Conservation (phyloP, 2,329 filamentous ascomycete species). For the Dothidotthia symphoricarpi region DNA sequence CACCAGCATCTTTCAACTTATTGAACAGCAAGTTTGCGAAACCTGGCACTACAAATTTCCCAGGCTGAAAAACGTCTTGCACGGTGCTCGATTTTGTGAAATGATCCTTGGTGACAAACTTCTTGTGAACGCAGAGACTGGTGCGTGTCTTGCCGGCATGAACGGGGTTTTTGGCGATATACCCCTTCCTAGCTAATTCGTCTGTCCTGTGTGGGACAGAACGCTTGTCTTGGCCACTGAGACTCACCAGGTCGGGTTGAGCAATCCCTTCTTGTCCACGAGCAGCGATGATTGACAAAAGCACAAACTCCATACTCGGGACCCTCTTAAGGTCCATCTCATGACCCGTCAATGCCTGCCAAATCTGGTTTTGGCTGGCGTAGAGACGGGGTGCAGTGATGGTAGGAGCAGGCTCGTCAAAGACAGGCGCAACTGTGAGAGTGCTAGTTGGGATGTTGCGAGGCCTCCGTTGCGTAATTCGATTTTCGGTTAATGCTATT, state of each 20-base stretch:
- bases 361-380: constrained; percentile 57
- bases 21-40: constrained; percentile 52
- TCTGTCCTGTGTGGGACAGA: constrained; percentile 63
- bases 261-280: constrained; percentile 55
- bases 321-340: constrained; percentile 56
- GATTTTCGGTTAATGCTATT: too few species aligned
- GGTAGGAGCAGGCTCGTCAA: constrained; percentile 25
- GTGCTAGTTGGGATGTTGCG: constrained; percentile 12
- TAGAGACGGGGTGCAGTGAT: constrained; percentile 33
- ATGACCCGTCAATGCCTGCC: constrained; percentile 61
- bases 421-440: constrained; percentile 15
- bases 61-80: constrained; percentile 37
- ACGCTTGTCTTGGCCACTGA: constrained; percentile 63
- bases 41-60: constrained; percentile 49
- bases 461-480: constrained; percentile 4
- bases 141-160: constrained; percentile 50
- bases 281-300: constrained; percentile 59
- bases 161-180: constrained; percentile 56
- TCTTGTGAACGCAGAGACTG: constrained; percentile 56
- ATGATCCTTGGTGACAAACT: constrained; percentile 45
- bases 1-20: constrained; percentile 50
- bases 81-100: constrained; percentile 27
- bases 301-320: constrained; percentile 54
- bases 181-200: constrained; percentile 56
- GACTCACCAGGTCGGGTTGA: constrained; percentile 55